phyloP scores from a whole-genome alignment of 345 rosid species.

The Mercurialis annua region DNA sequence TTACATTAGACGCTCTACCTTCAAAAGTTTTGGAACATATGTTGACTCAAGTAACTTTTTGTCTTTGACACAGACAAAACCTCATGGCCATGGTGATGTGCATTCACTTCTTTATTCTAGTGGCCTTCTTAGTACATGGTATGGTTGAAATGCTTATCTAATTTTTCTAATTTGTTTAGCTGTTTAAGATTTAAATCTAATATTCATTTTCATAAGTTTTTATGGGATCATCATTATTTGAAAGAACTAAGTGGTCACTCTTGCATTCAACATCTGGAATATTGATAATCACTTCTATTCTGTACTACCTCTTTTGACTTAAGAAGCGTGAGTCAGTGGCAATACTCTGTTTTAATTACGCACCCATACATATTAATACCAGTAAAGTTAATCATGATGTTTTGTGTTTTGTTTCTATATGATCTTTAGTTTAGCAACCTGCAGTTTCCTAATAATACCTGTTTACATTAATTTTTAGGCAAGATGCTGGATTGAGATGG shows the following conservation, averaged over 20 bases:
- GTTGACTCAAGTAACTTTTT: slow-evolving; percentile 10
- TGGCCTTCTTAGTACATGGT: slow-evolving; percentile 78
- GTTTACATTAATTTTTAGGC: slow-evolving; percentile 44
- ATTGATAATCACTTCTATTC: not conserved
- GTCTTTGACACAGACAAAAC: slow-evolving; percentile 67
- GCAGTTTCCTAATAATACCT: not conserved
- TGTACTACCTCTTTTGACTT: not conserved
- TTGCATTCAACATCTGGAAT: not conserved
- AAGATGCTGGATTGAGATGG: slow-evolving; percentile 72
- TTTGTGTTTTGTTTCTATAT: not conserved
- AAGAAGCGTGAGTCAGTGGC: slow-evolving; percentile 1
- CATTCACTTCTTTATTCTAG: slow-evolving; percentile 88
- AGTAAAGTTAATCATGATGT: not conserved
- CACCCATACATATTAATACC: not conserved
- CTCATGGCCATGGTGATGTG: slow-evolving; percentile 98
- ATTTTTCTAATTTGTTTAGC: slow-evolving; percentile 13
- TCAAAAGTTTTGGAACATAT: not conserved
- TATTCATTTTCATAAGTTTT: not conserved
- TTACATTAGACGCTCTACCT: not conserved
- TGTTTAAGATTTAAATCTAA: not conserved
- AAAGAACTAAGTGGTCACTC: not conserved
- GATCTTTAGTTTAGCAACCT: slow-evolving; percentile 7
- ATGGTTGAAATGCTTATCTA: slow-evolving; percentile 19
- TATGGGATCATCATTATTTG: not conserved
- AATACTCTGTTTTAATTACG: too few relatives aligned